These are phyloP conservation scores for Hanseniaspora sp. DNA, from an alignment of 1,139 yeast genomes.

Conservation along the genomic window DNA sequence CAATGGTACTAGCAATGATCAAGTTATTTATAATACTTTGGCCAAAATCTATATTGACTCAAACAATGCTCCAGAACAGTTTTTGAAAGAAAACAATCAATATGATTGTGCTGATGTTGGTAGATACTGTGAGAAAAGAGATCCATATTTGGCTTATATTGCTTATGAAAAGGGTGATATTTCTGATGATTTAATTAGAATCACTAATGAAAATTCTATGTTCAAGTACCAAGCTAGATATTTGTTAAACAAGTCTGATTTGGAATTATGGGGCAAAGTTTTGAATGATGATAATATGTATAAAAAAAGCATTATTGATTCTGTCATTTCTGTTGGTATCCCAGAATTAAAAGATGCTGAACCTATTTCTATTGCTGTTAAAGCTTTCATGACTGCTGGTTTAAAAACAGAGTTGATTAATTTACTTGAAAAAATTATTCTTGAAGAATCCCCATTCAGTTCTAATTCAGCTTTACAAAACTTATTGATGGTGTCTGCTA, in stretches of 20 bases:
- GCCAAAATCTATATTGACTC: conserved; percentile 97
- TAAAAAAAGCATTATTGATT: conserved; percentile 84
- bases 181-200: conserved; percentile 76
- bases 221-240: conserved; percentile 97
- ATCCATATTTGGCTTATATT: conserved; percentile 93
- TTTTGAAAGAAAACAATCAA: conserved; percentile 76
- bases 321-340: conserved; percentile 89
- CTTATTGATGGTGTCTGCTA: conserved; percentile 79
- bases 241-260: conserved; percentile 73
- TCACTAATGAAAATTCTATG: conserved; percentile 95
- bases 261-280: conserved; percentile 70
- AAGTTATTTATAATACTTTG: conserved; percentile 83
- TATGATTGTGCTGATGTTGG: conserved; percentile 93
- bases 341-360: conserved; percentile 94
- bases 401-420: conserved; percentile 88
- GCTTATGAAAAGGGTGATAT: conserved; percentile 92
- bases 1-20: conserved; percentile 71
- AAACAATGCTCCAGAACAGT: conserved; percentile 93
- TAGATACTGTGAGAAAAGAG: conserved; percentile 97
- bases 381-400: conserved; percentile 93
- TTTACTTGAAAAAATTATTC: conserved; percentile 82
- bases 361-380: conserved; percentile 89
- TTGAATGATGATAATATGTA: conserved; percentile 65
- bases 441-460: conserved; percentile 93
- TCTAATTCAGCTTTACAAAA: conserved; percentile 95